phyloP scores from a whole-genome alignment of 2,329 filamentous ascomycete genomes.

The Beauveria rudraprayagi region DNA sequence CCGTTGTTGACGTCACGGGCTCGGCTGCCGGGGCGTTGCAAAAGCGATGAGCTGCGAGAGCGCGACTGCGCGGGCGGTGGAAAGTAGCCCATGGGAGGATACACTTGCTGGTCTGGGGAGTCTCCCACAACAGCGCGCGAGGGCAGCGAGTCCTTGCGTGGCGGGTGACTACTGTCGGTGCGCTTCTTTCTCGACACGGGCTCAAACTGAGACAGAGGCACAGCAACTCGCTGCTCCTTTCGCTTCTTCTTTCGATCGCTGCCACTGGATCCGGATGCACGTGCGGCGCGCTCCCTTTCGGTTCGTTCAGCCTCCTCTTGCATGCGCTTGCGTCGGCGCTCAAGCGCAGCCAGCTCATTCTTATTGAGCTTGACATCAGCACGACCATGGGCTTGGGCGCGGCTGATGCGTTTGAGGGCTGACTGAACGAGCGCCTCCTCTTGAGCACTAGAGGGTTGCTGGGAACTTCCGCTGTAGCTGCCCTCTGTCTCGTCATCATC shows the following conservation, averaged over 20 bases:
- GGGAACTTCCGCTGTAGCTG: slow-evolving; percentile 42
- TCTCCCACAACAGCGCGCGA: slow-evolving; percentile 28
- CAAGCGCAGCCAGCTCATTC: slow-evolving; percentile 73
- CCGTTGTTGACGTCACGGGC: slow-evolving; percentile 24
- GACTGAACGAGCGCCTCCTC: slow-evolving; percentile 71
- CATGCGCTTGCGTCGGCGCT: slow-evolving; percentile 56
- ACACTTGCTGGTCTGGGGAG: slow-evolving; percentile 16
- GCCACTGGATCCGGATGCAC: slow-evolving; percentile 18
- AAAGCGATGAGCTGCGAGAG: slow-evolving; percentile 33
- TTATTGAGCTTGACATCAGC: slow-evolving; percentile 71
- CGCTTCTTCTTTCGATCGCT: slow-evolving; percentile 31
- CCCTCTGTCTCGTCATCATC: slow-evolving; percentile 39
- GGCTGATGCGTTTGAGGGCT: slow-evolving; percentile 71
- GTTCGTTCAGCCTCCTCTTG: slow-evolving; percentile 33
- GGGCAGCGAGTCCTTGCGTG: slow-evolving; percentile 28
- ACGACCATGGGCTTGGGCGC: slow-evolving; percentile 68
- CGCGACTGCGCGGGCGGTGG: slow-evolving; percentile 37
- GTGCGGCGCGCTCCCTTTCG: slow-evolving; percentile 5
- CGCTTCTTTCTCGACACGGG: slow-evolving; percentile 31
- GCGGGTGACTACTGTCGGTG: slow-evolving; percentile 13
- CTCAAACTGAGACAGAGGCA: slow-evolving; percentile 46
- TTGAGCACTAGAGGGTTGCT: slow-evolving; percentile 51
- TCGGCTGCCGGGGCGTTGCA: slow-evolving; percentile 26
- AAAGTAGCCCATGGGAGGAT: slow-evolving; percentile 45
- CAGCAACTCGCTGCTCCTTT: slow-evolving; percentile 41